phyloP scores from a whole-genome alignment of 2,329 filamentous ascomycete genomes.

The Ophiosphaerella herpotricha region DNA sequence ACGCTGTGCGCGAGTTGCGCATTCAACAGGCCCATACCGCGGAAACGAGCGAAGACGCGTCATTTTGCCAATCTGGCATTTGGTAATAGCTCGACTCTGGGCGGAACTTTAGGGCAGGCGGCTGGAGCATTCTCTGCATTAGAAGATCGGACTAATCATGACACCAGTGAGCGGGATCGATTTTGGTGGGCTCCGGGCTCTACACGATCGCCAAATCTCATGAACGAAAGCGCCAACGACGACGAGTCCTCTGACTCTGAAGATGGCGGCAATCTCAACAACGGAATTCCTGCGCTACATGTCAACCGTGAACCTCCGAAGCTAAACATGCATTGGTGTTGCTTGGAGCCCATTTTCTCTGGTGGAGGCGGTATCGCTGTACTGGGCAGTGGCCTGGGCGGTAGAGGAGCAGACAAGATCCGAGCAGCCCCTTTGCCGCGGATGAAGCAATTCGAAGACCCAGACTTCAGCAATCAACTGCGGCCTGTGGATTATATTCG shows the following conservation, averaged over 20 bases:
- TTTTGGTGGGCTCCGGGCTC: conserved; percentile 66
- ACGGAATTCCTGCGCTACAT: conserved; percentile 42
- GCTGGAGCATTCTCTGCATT: conserved; percentile 34
- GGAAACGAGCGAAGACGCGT: conserved; percentile 45
- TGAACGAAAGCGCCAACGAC: conserved; percentile 56
- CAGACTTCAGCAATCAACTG: conserved; percentile 57
- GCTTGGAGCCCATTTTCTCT: conserved; percentile 63
- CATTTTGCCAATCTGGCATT: conserved; percentile 46
- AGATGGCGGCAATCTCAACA: conserved; percentile 40
- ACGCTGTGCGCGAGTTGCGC: conserved; percentile 65
- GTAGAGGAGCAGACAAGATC: conserved; percentile 59
- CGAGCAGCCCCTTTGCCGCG: conserved; percentile 62
- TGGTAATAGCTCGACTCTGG: conserved; percentile 33
- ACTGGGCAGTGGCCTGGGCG: conserved; percentile 52
- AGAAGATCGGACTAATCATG: conserved; percentile 23
- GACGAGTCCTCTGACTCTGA: conserved; percentile 47
- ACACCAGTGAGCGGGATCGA: conserved; percentile 38
- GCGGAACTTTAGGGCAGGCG: conserved; percentile 33
- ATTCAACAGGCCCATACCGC: conserved; percentile 58
- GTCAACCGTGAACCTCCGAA: conserved; percentile 50
- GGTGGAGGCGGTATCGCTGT: conserved; percentile 64
- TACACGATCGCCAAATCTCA: conserved; percentile 60
- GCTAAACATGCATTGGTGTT: conserved; percentile 64
- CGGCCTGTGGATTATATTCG: conserved; percentile 52
- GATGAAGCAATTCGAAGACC: conserved; percentile 59